These are phyloP conservation scores for Stellera chamaejasme DNA, from an alignment of 345 rosid genomes.

Conservation along the genomic window DNA sequence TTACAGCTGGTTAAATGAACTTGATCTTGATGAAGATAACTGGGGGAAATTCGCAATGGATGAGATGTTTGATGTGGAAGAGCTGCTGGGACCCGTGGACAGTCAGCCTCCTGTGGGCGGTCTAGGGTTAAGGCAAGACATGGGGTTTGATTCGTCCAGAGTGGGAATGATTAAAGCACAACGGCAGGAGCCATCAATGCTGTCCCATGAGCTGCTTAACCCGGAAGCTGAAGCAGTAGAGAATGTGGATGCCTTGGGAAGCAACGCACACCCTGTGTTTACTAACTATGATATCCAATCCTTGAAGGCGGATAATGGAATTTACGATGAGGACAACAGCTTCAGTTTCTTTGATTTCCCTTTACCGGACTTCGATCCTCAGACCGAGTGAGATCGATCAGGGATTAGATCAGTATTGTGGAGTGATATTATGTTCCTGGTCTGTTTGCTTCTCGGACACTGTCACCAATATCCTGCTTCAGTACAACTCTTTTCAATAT, in stretches of 20 bases:
- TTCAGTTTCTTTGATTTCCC: slow-evolving; percentile 2
- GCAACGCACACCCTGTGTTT: slow-evolving; percentile 7
- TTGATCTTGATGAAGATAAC: slow-evolving; percentile 1
- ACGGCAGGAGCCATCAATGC: slow-evolving; percentile 10
- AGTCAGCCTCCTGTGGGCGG: slow-evolving; percentile 13
- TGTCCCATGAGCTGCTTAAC: slow-evolving; percentile 14
- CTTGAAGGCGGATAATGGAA: background rate
- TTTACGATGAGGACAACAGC: slow-evolving; percentile 11
- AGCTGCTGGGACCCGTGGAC: slow-evolving; percentile 33
- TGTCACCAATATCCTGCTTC: background rate
- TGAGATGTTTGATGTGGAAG: slow-evolving; percentile 54
- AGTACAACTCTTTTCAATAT: background rate
- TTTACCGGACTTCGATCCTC: slow-evolving; percentile 11
- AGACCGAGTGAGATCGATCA: slow-evolving; percentile 1
- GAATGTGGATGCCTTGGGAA: slow-evolving; percentile 15
- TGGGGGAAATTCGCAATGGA: slow-evolving; percentile 21
- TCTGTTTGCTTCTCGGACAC: too few species aligned
- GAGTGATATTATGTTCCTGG: background rate
- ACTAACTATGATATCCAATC: slow-evolving; percentile 17
- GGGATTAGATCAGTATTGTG: background rate
- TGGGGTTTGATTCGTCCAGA: background rate
- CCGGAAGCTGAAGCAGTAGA: slow-evolving; percentile 15
- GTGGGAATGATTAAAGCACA: background rate
- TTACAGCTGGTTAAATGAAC: slow-evolving; percentile 19
- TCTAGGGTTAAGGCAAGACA: background rate